These are phyloP conservation scores for Agaricus subrufescens DNA, from an alignment of 768 basidiomycete genomes.

Conservation along the genomic window DNA sequence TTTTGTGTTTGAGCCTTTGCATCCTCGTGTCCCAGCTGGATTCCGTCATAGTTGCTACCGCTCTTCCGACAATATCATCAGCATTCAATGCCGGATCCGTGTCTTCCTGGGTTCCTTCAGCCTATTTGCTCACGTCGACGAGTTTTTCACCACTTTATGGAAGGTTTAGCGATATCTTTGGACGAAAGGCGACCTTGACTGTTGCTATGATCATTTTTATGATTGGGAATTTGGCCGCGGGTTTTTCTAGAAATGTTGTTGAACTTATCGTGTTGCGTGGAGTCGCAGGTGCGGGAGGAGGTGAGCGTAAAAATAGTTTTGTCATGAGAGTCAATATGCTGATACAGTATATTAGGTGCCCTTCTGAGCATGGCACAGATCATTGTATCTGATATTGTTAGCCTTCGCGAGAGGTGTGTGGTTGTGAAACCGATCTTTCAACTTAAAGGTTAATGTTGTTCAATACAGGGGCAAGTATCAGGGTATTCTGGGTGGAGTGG, in stretches of 20 bases:
- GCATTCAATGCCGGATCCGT: constrained; percentile 62
- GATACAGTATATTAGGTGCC: constrained; percentile 31
- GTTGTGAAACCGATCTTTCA: neutral
- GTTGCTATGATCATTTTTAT: constrained; percentile 60
- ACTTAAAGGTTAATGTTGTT: neutral
- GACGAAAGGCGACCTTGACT: constrained; percentile 56
- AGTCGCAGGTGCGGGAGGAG: constrained; percentile 66
- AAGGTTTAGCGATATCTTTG: constrained; percentile 63
- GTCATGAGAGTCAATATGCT: neutral
- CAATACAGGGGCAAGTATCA: constrained; percentile 65
- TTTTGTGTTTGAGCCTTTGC: constrained; percentile 56
- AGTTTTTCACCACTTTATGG: constrained; percentile 61
- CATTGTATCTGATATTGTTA: constrained; percentile 69
- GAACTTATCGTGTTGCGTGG: constrained; percentile 69
- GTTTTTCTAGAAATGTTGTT: constrained; percentile 59
- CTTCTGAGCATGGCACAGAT: constrained; percentile 69
- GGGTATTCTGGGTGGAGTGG: constrained; percentile 59
- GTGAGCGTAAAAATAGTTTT: constrained; percentile 15
- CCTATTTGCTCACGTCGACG: constrained; percentile 64
- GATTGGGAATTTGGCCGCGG: constrained; percentile 61
- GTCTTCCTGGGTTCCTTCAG: constrained; percentile 68
- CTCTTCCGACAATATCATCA: constrained; percentile 65
- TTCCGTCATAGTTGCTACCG: constrained; percentile 71
- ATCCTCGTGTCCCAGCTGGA: constrained; percentile 61
- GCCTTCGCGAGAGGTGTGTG: constrained; percentile 55